A percentile compares a stretch with the other conserved stretches of the same genome.
Conservation (phyloP, 2,329 filamentous ascomycete species). For the Lomentospora prolificans region DNA sequence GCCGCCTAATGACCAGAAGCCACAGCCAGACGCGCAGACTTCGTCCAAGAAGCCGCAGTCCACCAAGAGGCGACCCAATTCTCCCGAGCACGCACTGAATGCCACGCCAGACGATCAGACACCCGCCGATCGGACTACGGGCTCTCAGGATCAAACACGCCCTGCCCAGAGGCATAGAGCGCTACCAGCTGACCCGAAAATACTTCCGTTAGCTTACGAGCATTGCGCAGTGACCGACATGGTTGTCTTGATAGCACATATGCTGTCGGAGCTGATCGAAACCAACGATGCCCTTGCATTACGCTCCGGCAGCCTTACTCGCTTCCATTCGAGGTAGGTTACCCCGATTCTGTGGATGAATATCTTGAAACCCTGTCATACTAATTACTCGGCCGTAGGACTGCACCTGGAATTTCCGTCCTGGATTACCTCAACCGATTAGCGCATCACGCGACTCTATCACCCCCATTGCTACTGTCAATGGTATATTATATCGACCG, state of each 20-base stretch:
- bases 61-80: slow-evolving; percentile 4
- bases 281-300: slow-evolving; percentile 86
- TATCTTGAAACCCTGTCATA: neutral
- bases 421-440: slow-evolving; percentile 87
- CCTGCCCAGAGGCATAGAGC: slow-evolving; percentile 44
- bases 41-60: neutral
- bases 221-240: slow-evolving; percentile 74
- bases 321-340: slow-evolving; percentile 81
- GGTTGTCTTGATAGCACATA: slow-evolving; percentile 82
- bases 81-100: neutral
- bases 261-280: slow-evolving; percentile 89
- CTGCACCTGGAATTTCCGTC: slow-evolving; percentile 83
- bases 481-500: slow-evolving; percentile 99
- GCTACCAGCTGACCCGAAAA: slow-evolving; percentile 40
- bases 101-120: slow-evolving; percentile 13
- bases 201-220: slow-evolving; percentile 68
- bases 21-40: neutral
- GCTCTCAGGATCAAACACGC: slow-evolving; percentile 17
- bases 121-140: slow-evolving; percentile 18
- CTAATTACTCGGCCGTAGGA: slow-evolving; percentile 24
- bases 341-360: neutral
- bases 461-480: slow-evolving; percentile 85
- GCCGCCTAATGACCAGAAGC: neutral
- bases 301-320: slow-evolving; percentile 65
- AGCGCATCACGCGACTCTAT: slow-evolving; percentile 86